Percentiles rank a stretch among this genome's conserved stretches.
Evolutionary conservation across 345 rosid species (phyloP).

Genomic region (Acer yangbiense): DNA sequence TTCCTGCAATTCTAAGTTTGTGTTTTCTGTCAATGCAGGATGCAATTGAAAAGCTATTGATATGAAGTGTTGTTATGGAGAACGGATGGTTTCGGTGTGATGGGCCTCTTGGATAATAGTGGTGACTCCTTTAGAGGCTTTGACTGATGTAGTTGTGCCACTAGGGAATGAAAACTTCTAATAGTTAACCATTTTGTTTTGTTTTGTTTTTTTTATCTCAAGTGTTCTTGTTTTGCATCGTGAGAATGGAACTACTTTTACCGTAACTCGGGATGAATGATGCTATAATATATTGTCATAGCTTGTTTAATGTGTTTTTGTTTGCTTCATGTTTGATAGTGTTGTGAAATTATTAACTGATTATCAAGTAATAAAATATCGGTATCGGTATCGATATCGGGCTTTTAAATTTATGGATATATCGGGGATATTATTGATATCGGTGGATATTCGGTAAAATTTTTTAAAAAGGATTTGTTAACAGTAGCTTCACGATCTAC

Average conservation of each 20-base stretch:
- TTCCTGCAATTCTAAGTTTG: neutral
- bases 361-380: too few species aligned
- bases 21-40: slow-evolving; percentile 48
- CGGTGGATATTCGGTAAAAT: too few species aligned
- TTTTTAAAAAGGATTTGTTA: too few species aligned
- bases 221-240: slow-evolving; percentile 6
- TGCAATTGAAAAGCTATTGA: slow-evolving; percentile 94
- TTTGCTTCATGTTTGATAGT: neutral
- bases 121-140: slow-evolving; percentile 53
- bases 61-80: slow-evolving; percentile 36
- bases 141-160: slow-evolving; percentile 59
- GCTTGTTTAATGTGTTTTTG: neutral
- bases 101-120: slow-evolving; percentile 66
- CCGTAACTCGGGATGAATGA: neutral
- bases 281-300: neutral
- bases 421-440: too few species aligned
- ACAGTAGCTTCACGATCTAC: too few species aligned
- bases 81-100: slow-evolving; percentile 66
- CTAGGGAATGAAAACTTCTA: slow-evolving; percentile 11
- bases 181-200: slow-evolving; percentile 14
- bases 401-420: too few species aligned
- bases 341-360: neutral
- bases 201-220: neutral
- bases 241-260: slow-evolving; percentile 10
- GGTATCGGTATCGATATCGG: too few species aligned